These are phyloP conservation scores for Perkinsus olseni DNA, from an alignment of 169 alveolate genomes.

Conservation along the genomic window DNA sequence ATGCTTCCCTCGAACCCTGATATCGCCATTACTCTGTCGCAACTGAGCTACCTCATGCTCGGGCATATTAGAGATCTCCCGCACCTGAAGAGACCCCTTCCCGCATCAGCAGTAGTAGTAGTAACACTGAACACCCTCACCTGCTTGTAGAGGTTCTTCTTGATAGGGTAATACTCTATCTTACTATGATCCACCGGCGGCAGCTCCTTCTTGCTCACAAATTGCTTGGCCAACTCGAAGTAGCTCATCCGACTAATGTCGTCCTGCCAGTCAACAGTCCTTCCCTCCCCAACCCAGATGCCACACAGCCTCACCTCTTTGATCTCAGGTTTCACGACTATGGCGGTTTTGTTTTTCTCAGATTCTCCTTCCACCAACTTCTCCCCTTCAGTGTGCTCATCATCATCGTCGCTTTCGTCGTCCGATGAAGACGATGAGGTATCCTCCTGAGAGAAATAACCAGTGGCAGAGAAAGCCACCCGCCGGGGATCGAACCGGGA, in stretches of 20 bases:
- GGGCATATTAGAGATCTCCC: constrained; percentile 55
- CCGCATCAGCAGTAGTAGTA: background rate
- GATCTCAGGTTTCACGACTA: constrained; percentile 5
- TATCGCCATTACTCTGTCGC: constrained; percentile 62
- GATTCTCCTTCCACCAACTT: constrained; percentile 19
- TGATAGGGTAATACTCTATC: constrained; percentile 63
- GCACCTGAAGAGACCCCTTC: too few species aligned
- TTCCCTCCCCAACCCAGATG: background rate
- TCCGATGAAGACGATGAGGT: background rate
- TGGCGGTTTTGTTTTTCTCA: background rate
- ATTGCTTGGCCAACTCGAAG: constrained; percentile 18
- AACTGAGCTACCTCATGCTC: constrained; percentile 70
- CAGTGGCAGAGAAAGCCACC: background rate
- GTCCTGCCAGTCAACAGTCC: background rate
- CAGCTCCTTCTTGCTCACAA: constrained; percentile 53
- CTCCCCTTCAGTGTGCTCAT: constrained; percentile 32
- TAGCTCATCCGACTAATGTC: background rate
- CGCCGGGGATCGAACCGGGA: background rate
- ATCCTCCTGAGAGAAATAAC: too few species aligned
- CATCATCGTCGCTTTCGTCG: constrained; percentile 10
- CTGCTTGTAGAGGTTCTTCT: constrained; percentile 73
- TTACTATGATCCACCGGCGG: constrained; percentile 71
- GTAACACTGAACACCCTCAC: constrained; percentile 5
- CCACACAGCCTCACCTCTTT: constrained; percentile 12
- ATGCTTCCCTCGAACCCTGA: constrained; percentile 76